A percentile compares a stretch with the other conserved stretches of the same genome.
phyloP scores from a whole-genome alignment of 106 monocot species.

The Ottelia alismoides region DNA sequence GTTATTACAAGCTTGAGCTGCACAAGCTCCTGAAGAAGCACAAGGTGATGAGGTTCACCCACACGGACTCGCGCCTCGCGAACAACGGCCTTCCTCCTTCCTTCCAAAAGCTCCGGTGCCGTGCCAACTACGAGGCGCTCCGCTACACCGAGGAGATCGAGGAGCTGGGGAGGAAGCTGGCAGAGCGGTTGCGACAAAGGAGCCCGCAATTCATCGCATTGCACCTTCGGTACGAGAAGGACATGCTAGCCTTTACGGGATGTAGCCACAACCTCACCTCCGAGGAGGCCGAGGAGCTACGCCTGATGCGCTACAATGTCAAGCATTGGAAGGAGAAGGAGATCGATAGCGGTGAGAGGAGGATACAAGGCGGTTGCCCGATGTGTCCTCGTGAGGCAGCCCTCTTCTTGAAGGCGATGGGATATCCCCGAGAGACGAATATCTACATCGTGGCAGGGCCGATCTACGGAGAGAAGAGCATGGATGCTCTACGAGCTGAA shows the following conservation, averaged over 20 bases:
- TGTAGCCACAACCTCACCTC: slow-evolving; percentile 39
- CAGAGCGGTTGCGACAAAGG: slow-evolving; percentile 30
- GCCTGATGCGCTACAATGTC: slow-evolving; percentile 28
- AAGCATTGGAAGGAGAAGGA: slow-evolving; percentile 52
- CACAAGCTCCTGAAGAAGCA: slow-evolving; percentile 32
- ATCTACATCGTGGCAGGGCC: slow-evolving; percentile 59
- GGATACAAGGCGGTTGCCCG: slow-evolving; percentile 39
- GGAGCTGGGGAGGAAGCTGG: slow-evolving; percentile 31
- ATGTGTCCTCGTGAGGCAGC: slow-evolving; percentile 45
- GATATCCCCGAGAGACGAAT: slow-evolving; percentile 26
- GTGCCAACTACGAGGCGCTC: slow-evolving; percentile 78
- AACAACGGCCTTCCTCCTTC: slow-evolving; percentile 78
- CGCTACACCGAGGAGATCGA: slow-evolving; percentile 44
- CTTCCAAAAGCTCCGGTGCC: slow-evolving; percentile 65
- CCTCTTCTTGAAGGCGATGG: slow-evolving; percentile 56
- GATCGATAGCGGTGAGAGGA: slow-evolving; percentile 29
- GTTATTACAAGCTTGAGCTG: slow-evolving; percentile 12
- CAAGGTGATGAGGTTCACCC: slow-evolving; percentile 63
- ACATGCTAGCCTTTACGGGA: slow-evolving; percentile 54
- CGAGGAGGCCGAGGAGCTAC: slow-evolving; percentile 30
- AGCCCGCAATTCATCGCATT: slow-evolving; percentile 48
- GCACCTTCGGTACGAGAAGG: slow-evolving; percentile 79
- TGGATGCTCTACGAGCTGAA: slow-evolving; percentile 22
- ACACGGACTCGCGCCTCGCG: slow-evolving; percentile 51
- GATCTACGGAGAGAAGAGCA: slow-evolving; percentile 34